Percentiles rank a stretch among this genome's conserved stretches.
These are phyloP conservation scores for Paraconiothyrium sp. DNA, from an alignment of 2,329 filamentous ascomycete species.

Conservation along the genomic window DNA sequence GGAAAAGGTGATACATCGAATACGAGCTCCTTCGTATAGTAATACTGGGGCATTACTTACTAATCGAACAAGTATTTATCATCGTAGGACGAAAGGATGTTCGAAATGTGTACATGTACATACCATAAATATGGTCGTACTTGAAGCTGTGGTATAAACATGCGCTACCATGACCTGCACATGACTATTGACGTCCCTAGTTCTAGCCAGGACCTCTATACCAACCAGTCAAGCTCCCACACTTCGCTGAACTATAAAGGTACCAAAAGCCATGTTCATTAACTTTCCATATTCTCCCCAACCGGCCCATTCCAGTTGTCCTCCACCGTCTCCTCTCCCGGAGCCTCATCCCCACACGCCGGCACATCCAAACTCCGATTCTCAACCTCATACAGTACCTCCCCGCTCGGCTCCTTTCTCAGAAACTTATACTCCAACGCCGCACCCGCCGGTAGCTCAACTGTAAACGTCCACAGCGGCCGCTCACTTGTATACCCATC, in stretches of 20 bases:
- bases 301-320: conserved; percentile 14
- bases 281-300: not conserved
- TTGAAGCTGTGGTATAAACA: no score
- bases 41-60: no score
- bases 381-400: conserved; percentile 53
- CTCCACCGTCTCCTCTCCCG: conserved; percentile 11
- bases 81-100: no score
- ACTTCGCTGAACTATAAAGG: not conserved
- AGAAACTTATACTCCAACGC: conserved; percentile 54
- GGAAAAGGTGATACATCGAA: no score
- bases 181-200: no score
- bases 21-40: no score
- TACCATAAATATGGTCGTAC: no score
- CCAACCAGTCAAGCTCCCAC: not conserved
- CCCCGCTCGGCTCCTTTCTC: conserved; percentile 54
- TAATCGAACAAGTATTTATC: no score
- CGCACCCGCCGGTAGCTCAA: conserved; percentile 51
- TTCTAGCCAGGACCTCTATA: no score
- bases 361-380: conserved; percentile 55
- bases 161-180: no score
- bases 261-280: not conserved
- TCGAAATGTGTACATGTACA: no score
- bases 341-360: conserved; percentile 14
- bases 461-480: conserved; percentile 54
- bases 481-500: conserved; percentile 50